A percentile compares a stretch with the other conserved stretches of the same genome.
Conservation (phyloP, 192 early-diverging fungal species). For the Cladochytrium replicatum region DNA sequence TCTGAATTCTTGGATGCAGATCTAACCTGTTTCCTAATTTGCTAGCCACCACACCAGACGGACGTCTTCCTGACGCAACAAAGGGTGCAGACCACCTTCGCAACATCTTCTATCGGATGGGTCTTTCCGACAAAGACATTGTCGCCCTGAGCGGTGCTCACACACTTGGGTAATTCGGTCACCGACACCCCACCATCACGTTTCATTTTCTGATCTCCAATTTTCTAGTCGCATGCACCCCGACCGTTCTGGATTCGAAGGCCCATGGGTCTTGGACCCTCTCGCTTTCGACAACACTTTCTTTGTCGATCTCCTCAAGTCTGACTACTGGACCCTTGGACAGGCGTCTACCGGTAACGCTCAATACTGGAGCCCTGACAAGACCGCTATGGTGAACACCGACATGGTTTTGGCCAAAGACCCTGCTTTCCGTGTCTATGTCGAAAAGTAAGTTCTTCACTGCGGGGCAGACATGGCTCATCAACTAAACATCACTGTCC, state of each 20-base stretch:
- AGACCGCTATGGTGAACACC: slow-evolving; percentile 55
- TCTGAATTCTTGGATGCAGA: slow-evolving; percentile 3
- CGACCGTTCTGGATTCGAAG: slow-evolving; percentile 50
- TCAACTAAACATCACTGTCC: no score
- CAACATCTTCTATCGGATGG: slow-evolving; percentile 47
- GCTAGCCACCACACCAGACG: slow-evolving; percentile 34
- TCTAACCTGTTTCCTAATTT: slow-evolving; percentile 1
- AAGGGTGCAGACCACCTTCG: slow-evolving; percentile 46
- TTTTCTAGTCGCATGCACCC: slow-evolving; percentile 38
- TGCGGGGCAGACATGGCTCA: no score
- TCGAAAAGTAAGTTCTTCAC: slow-evolving; percentile 57
- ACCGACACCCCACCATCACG: no score
- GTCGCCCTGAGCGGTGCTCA: slow-evolving; percentile 57
- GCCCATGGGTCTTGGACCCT: slow-evolving; percentile 32
- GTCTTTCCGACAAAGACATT: slow-evolving; percentile 57
- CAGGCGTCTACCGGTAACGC: slow-evolving; percentile 81
- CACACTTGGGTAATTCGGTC: slow-evolving; percentile 22
- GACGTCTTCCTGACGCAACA: slow-evolving; percentile 58
- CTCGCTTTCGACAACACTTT: slow-evolving; percentile 28
- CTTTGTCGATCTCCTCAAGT: slow-evolving; percentile 22
- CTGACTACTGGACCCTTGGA: no score
- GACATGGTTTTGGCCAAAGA: slow-evolving; percentile 57
- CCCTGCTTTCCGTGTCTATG: slow-evolving; percentile 43
- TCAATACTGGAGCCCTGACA: slow-evolving; percentile 75
- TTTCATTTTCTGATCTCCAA: slow-evolving; percentile 1